Base-by-base conservation (phyloP, 495 filamentous ascomycete species). In the Tuber borchii region DNA sequence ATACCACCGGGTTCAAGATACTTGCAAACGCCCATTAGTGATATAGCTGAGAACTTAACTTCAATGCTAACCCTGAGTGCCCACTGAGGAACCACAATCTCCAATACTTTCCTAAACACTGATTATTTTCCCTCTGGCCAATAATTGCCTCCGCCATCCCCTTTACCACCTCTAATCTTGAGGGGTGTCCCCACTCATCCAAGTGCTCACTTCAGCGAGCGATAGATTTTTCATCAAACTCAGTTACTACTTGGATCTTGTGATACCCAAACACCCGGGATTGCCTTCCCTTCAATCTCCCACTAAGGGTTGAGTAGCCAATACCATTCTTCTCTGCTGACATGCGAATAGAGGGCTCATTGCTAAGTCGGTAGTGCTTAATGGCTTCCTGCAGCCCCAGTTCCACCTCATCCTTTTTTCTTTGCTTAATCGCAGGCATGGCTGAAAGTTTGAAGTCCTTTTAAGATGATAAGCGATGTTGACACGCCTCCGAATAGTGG, bases 311-410 rank as follows among this genome's bases (percentile, higher is more conserved):
- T 34, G 68, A 65, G 65, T 74, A 77, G 20, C 45, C 22, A 44
- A 77, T 74, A n/a, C 72, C 42, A 40, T 70, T 71, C 65, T 74
- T 74, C 68, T 74, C 45, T 19, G 72, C 71, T 51, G 75, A 76
- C 39, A 19, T 1, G 16, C 44, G 44, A 19, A 46, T 46, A 19
- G 44, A 46, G 6, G 44, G 44, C 44, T 46, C 44, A 17, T 44
- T 1, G 9, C 43, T 44, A 12, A 12, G 43, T 12, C 14, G 43
- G 43, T 44, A 44, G 43, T 44, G 44, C 44, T 46, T 46, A 19
- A 46, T 46, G 1, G 44, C 44, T 46, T 46, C 44, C 44, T 46
- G 44, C 6, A 46, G 44, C 44, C 44, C 1, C 12, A 46, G 19
- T 46, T 46, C 14, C 12, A 1, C 44, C 12, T 46, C 44, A 46